Base-by-base conservation (phyloP, 805 yeast species). In the Candida fluviatilis region DNA sequence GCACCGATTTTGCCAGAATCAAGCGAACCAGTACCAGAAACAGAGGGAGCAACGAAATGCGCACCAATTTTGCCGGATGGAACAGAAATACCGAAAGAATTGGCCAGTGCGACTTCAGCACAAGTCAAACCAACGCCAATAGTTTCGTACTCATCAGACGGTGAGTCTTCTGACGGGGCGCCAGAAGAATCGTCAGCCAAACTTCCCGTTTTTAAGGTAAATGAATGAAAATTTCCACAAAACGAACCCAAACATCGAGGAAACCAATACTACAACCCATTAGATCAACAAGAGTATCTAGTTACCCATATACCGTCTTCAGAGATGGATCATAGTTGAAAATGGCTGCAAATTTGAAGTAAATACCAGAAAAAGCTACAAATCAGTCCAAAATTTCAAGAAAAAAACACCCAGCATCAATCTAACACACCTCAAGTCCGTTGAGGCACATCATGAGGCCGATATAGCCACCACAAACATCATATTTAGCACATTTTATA, bases 131-230 rank as follows among this genome's bases (percentile, higher is more conserved):
- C 25, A 8, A 23, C 25, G 7, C n/a, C n/a, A n/a, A n/a, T n/a
- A n/a, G n/a, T n/a, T n/a, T n/a, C n/a, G n/a, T n/a, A n/a, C n/a
- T n/a, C n/a, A n/a, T n/a, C n/a, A n/a, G n/a, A n/a, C n/a, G n/a
- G n/a, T 18, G 14, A 30, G 17, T 25, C 19, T n/a, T 23, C 18
- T 28, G 65, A 61, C 25, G 55, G 45, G 14, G 62, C 52, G 1
- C 70, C 71, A 1, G 68, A 64, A 38, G 70, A 62, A 37, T 40
- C 43, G 4, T 58, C 69, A 2, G 57, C 66, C 4, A 60, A 55
- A 35, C 34, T 18, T 19, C 37, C 43, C 4, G 26, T 16, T 23
- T 27, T 3, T 16, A 13, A 4, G 18, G 15, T 13, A 14, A 11
- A 12, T 11, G 7, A 30, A 8, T 23, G 11, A 26, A 7, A 15